Evolutionary conservation across 441 rosid species (phyloP).

Genomic region (Eutrema salsugineum): DNA sequence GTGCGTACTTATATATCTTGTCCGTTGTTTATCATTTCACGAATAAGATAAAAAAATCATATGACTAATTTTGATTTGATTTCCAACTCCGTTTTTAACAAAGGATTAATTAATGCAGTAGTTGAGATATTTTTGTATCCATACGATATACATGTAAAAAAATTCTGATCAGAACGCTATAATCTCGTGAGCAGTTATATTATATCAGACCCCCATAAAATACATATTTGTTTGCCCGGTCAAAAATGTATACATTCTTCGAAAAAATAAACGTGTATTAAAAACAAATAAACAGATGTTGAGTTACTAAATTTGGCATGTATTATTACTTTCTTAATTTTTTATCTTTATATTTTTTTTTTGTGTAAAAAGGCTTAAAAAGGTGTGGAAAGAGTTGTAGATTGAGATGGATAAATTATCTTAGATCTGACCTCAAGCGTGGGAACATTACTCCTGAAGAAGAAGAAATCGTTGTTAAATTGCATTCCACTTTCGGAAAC

Average conservation of each 20-base stretch:
- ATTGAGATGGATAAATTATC: slow-evolving; percentile 80
- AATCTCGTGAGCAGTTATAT: neutral
- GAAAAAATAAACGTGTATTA: neutral
- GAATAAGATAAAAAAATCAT: neutral
- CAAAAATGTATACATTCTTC: neutral
- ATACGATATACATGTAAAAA: slow-evolving; percentile 16
- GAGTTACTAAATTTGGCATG: neutral
- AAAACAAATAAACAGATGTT: neutral
- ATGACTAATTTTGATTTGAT: neutral
- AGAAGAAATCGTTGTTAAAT: slow-evolving; percentile 51
- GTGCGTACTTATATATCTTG: neutral
- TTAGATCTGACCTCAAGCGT: slow-evolving; percentile 67
- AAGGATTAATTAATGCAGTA: neutral
- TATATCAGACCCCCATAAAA: neutral
- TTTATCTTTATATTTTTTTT: neutral
- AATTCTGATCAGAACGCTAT: neutral
- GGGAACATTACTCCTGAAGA: slow-evolving; percentile 64
- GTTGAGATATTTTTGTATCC: slow-evolving; percentile 2
- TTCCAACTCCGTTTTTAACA: neutral
- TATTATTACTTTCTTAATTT: neutral
- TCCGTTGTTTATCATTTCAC: neutral
- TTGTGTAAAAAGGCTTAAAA: slow-evolving; percentile 51
- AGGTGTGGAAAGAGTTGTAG: slow-evolving; percentile 95
- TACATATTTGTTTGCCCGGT: neutral
- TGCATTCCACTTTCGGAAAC: slow-evolving; percentile 71